Base-by-base conservation (phyloP, 306 rosid genomes). In the Fagus sylvatica region DNA sequence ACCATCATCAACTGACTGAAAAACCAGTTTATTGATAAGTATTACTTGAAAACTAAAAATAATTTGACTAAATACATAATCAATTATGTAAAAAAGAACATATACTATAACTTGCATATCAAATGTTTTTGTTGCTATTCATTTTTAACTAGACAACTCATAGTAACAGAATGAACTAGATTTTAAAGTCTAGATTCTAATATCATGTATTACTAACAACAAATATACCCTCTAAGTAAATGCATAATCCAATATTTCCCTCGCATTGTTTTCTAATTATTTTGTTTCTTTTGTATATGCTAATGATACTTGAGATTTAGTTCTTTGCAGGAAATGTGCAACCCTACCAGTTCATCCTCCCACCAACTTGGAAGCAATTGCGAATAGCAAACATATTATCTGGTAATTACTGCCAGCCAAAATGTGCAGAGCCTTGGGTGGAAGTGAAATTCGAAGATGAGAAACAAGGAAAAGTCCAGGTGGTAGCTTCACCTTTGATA, bases 371-470 rank as follows among this genome's bases (percentile, higher is more conserved):
- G 98, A 95, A 95, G 86, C 97, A 92, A 76, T 65, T 80, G 6
- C 93, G 98, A 0, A 84, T 95, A 28, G 98, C 98, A 16, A 95
- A 95, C 90, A 95, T 92, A 72, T 77, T 95, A 78, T 95, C 98
- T n/a, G 98, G 98, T 60, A 95, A 95, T 81, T 95, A 95, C 86
- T 95, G 98, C 78, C 98, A 95, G 79, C 98, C 98, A 37, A 95
- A 92, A 79, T 95, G 98, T 81, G 98, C 98, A 56, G 98, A 95
- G 89, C 98, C 98, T 1, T 95, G 98, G 98, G 93, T 95, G 13
- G 98, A 92, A 87, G 98, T 95, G 22, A 92, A 92, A 77, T 95
- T 95, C 79, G 98, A 95, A 82, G 97, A 95, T 80, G 98, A 91
- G 37, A 92, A 85, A 17, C 98, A 92, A 71, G 98, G 98, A 30